Conservation (phyloP, 73 alveolate genomes). For the Paramecium sonneborni region DNA sequence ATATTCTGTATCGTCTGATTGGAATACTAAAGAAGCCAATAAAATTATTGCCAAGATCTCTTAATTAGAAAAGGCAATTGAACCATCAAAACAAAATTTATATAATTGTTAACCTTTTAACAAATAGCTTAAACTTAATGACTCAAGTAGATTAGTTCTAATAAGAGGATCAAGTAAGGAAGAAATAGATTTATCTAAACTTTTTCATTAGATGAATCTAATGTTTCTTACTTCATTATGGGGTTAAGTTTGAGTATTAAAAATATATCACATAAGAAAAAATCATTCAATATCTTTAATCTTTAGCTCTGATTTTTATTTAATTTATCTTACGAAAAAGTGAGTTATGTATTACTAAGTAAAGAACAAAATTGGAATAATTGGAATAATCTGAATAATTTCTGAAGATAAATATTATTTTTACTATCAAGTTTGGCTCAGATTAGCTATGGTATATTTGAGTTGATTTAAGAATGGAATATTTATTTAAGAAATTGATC, state of each 20-base stretch:
- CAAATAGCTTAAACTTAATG: neutral
- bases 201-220: conserved; percentile 16
- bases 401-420: no score
- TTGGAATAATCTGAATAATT: no score
- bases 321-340: no score
- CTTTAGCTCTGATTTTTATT: no score
- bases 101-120: neutral
- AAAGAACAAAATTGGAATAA: no score
- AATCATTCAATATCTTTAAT: neutral
- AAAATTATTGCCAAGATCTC: neutral
- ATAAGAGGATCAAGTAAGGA: neutral
- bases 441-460: no score
- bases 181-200: conserved; percentile 8
- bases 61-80: neutral
- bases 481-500: neutral
- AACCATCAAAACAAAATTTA: neutral
- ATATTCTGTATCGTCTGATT: neutral
- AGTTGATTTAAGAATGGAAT: neutral
- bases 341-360: no score
- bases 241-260: neutral
- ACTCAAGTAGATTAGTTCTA: neutral
- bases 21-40: conserved; percentile 25
- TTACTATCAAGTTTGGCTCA: no score
- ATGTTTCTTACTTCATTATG: neutral
- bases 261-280: neutral